phyloP scores from a whole-genome alignment of 148 eudicot species.

The Polygonum aviculare region DNA sequence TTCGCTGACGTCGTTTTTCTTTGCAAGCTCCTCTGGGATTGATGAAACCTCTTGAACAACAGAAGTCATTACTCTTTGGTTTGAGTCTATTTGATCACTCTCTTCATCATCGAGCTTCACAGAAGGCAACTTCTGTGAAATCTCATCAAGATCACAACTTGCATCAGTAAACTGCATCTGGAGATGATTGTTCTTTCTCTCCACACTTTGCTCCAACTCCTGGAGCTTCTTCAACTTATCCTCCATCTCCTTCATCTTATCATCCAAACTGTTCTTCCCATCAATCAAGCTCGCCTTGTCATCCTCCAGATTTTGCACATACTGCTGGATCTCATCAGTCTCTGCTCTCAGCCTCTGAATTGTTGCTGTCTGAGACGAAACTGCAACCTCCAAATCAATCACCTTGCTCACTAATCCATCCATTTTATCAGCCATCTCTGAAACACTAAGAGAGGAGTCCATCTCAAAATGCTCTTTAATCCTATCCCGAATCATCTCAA shows the following conservation, averaged over 20 bases:
- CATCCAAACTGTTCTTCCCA: constrained; percentile 33
- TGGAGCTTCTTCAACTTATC: constrained; percentile 40
- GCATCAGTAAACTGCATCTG: constrained; percentile 45
- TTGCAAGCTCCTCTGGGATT: neutral
- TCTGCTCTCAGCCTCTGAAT: constrained; percentile 63
- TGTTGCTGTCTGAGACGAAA: constrained; percentile 74
- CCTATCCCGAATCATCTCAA: constrained; percentile 33
- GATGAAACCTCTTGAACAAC: neutral
- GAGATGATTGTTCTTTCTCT: constrained; percentile 33
- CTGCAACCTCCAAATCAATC: constrained; percentile 57
- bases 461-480: constrained; percentile 40
- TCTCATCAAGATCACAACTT: constrained; percentile 29
- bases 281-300: constrained; percentile 58
- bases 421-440: constrained; percentile 70
- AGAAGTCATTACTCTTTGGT: neutral
- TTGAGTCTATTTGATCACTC: constrained; percentile 16
- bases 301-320: constrained; percentile 51
- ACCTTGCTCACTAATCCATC: constrained; percentile 85
- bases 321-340: constrained; percentile 58
- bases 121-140: constrained; percentile 38
- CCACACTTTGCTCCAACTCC: constrained; percentile 39
- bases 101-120: constrained; percentile 57
- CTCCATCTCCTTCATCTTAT: constrained; percentile 55
- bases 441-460: constrained; percentile 33
- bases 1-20: neutral